Conservation (phyloP, 306 rosid species). For the Acacia confusa region DNA sequence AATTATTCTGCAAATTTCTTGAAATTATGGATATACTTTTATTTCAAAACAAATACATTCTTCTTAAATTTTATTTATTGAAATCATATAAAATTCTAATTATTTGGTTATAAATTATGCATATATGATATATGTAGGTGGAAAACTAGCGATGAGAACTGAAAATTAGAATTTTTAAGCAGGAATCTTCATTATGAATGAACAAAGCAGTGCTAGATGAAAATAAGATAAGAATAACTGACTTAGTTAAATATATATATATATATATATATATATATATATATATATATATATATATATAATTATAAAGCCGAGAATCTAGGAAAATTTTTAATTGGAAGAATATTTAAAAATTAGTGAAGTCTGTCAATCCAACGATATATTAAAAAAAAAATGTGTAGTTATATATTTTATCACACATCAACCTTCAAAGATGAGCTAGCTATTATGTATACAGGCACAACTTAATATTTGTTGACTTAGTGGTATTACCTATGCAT, state of each 20-base stretch:
- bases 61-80: background rate
- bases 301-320: background rate
- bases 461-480: conserved; percentile 5
- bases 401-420: background rate
- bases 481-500: background rate
- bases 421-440: background rate
- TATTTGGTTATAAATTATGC: background rate
- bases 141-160: background rate
- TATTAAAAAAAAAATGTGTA: background rate
- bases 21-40: background rate
- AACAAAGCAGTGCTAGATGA: background rate
- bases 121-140: background rate
- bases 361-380: background rate
- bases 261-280: too few relatives aligned
- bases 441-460: background rate
- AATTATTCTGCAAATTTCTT: background rate
- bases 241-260: background rate
- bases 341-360: background rate
- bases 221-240: background rate
- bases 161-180: background rate
- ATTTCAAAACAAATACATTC: too few relatives aligned
- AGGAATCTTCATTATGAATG: background rate
- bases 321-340: background rate
- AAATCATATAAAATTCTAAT: too few relatives aligned
- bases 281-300: background rate